Conservation (phyloP, 2,329 filamentous ascomycete genomes). For the Colletotrichum euphorbiae region DNA sequence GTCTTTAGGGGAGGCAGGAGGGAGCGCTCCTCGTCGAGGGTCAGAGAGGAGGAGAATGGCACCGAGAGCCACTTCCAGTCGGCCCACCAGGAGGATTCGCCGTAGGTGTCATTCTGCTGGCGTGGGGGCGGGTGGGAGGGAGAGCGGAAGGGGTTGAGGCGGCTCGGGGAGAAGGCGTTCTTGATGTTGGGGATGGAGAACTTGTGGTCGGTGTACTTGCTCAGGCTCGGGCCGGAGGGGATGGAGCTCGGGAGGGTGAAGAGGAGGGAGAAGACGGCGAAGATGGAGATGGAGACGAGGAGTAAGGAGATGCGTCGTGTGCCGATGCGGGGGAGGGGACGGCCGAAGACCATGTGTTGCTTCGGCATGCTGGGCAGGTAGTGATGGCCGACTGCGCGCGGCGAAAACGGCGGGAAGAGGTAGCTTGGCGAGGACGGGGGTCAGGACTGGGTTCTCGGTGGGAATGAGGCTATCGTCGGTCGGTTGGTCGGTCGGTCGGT, state of each 20-base stretch:
- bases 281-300: constrained; percentile 62
- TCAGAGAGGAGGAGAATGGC: constrained; percentile 85
- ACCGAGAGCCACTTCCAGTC: constrained; percentile 89
- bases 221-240: constrained; percentile 61
- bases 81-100: constrained; percentile 85
- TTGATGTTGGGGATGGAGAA: constrained; percentile 62
- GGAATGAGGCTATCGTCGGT: constrained; percentile 22
- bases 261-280: constrained; percentile 66
- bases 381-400: constrained; percentile 15
- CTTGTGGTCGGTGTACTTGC: constrained; percentile 61
- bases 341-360: constrained; percentile 55
- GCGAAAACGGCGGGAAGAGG: constrained; percentile 4
- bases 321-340: constrained; percentile 61
- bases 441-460: not conserved
- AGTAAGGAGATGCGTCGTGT: constrained; percentile 65
- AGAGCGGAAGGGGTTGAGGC: constrained; percentile 75
- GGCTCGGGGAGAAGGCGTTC: constrained; percentile 58
- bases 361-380: constrained; percentile 46
- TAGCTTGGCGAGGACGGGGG: not conserved
- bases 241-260: constrained; percentile 62
- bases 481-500: not conserved
- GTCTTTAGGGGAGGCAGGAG: constrained; percentile 81
- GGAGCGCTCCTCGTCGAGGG: constrained; percentile 83
- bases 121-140: constrained; percentile 78
- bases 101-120: constrained; percentile 82